Conservation (phyloP, 768 basidiomycete species). For the Boletus fagicola region DNA sequence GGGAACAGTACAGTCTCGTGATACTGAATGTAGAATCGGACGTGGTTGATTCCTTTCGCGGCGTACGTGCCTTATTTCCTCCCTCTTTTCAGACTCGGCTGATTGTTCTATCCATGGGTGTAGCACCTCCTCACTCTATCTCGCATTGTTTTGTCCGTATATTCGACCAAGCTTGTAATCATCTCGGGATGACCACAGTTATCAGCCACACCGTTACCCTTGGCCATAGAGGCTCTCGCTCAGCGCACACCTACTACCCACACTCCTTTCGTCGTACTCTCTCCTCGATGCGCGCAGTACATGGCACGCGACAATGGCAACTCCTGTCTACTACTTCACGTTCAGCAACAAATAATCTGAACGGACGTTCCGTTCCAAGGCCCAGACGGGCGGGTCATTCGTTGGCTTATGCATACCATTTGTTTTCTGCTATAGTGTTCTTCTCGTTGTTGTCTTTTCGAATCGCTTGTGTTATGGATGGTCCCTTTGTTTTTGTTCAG, state of each 20-base stretch:
- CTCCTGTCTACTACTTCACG: not conserved
- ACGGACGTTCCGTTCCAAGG: not conserved
- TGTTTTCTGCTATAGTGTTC: slow-evolving; percentile 1
- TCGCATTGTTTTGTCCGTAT: slow-evolving; percentile 10
- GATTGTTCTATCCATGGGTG: not conserved
- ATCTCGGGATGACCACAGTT: not conserved
- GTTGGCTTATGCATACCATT: slow-evolving; percentile 1
- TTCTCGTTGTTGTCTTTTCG: not conserved
- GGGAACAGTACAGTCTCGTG: slow-evolving; percentile 5
- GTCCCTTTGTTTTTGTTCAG: not conserved
- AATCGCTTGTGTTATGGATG: not conserved
- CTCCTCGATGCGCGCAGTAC: not conserved
- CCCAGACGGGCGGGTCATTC: not conserved
- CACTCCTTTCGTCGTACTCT: slow-evolving; percentile 1
- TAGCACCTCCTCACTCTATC: not conserved
- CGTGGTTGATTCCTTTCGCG: not conserved
- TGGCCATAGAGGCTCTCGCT: not conserved
- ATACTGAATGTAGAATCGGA: not conserved
- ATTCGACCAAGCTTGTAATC: not conserved
- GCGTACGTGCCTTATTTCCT: slow-evolving; percentile 7
- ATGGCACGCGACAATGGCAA: not conserved
- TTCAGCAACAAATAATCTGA: slow-evolving; percentile 16
- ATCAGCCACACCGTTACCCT: not conserved
- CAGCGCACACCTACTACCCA: not conserved
- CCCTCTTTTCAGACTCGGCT: not conserved